Base-by-base conservation (phyloP, 768 basidiomycete species). In the Lepiota subincarnata region DNA sequence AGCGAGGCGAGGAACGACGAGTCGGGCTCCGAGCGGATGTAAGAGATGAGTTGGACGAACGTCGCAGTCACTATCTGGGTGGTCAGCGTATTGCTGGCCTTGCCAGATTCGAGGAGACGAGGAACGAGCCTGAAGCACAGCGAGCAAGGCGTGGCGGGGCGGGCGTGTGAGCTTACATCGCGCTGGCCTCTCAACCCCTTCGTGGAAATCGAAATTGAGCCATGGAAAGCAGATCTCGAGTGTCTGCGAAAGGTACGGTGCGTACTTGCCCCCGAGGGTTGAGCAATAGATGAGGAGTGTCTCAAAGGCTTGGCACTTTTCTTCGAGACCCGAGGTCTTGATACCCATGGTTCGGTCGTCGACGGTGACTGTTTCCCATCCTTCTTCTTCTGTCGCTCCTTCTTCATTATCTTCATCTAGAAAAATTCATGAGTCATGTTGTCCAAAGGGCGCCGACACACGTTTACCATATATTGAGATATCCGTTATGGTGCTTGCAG, bases 281-380 rank as follows among this genome's bases (percentile, higher is more conserved):
- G 83, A 85, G 57, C 82, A 84, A 62, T 91, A 87, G 18, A 91
- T 86, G 12, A 91, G 82, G 6, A 92, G 75, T n/a, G 88, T 91
- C 62, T 91, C 88, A 59, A 92, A 90, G 2, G n/a, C n/a, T n/a
- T n/a, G n/a, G n/a, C n/a, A n/a, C n/a, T n/a, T n/a, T 59, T n/a
- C n/a, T n/a, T n/a, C n/a, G n/a, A n/a, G n/a, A n/a, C n/a, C n/a
- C n/a, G n/a, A n/a, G n/a, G n/a, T n/a, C n/a, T n/a, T n/a, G n/a
- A n/a, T n/a, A n/a, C n/a, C n/a, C n/a, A n/a, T n/a, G n/a, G n/a
- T n/a, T n/a, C n/a, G n/a, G n/a, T n/a, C n/a, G n/a, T n/a, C n/a
- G 75, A n/a, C n/a, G n/a, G n/a, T n/a, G n/a, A n/a, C n/a, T n/a
- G n/a, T n/a, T n/a, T n/a, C n/a, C 84, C 84, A 92, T 7, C 88